These are phyloP conservation scores for Phytopythium aichiense DNA, from an alignment of 352 stramenopile genomes.

Conservation along the genomic window DNA sequence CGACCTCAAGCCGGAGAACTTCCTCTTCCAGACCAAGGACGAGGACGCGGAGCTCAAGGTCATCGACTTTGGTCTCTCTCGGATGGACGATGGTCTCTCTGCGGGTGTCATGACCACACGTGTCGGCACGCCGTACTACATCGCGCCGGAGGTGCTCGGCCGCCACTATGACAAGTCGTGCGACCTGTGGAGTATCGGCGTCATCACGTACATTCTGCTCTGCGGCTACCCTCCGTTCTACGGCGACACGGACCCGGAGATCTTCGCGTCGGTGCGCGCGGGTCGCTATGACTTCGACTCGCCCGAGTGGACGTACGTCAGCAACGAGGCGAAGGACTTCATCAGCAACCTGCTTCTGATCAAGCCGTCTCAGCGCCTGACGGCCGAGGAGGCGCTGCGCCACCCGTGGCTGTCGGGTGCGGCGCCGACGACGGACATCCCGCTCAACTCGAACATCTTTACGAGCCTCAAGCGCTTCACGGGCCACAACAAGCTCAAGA, in stretches of 20 bases:
- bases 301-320: conserved; percentile 81
- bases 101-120: conserved; percentile 92
- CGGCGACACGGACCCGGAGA: conserved; percentile 91
- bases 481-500: conserved; percentile 89
- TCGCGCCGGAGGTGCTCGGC: conserved; percentile 92
- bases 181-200: conserved; percentile 95
- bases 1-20: conserved; percentile 98
- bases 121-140: conserved; percentile 96
- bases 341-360: conserved; percentile 93
- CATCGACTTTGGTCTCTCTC: conserved; percentile 97
- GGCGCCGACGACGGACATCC: conserved; percentile 67
- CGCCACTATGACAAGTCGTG: conserved; percentile 95
- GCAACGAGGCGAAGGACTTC: conserved; percentile 91
- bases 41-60: conserved; percentile 95
- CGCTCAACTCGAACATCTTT: conserved; percentile 83
- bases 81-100: conserved; percentile 84
- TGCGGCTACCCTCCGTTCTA: conserved; percentile 96
- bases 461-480: conserved; percentile 85
- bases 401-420: conserved; percentile 85
- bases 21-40: conserved; percentile 90
- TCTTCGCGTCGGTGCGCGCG: conserved; percentile 80
- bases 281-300: conserved; percentile 85
- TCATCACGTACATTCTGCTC: conserved; percentile 96
- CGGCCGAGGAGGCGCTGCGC: conserved; percentile 82
- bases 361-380: conserved; percentile 90